Evolutionary conservation across 108 stramenopile species (phyloP), one percentile per base, ranked within the genome.

Genomic region (Mayamaea pseudoterrestris): DNA sequence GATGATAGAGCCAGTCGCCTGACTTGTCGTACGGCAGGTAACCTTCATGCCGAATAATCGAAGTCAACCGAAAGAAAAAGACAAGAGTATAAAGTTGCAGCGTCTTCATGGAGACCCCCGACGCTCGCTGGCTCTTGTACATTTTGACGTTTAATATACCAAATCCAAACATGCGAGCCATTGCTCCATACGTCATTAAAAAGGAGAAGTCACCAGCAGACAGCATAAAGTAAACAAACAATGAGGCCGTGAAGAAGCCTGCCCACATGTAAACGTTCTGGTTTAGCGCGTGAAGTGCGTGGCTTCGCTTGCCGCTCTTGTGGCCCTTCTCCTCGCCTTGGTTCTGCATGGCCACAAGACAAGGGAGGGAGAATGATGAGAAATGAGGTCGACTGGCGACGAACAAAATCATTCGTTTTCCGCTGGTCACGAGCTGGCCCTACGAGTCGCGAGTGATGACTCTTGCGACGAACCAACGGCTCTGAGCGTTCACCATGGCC

Each of bases 11-110:
- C 94, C 94, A 97, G 61, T 97, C 96, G 30, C 98, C 98, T 21
- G 86, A 88, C 56, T 94, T 90, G 63, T 99, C 98, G 57, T 94
- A 99, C n/a, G 98, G 98, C 18, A 99, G 70, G 57, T 99, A 97
- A 14, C 98, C 98, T 63, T 97, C 93, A 69, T 96, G 93, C 30
- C 93, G 77, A 53, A 96, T 68, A 57, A 99, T 96, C 45, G 83
- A 84, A 14, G 93, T 78, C n/a, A 99, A 68, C 2, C 98, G 88
- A 37, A 83, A 83, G 57, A 89, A 81, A 61, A 93, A 97, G 13
- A 95, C 94, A 6, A 85, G 54, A 32, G 48, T 60, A 63, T 99
- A 99, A 22, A 93, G 58, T 61, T 99, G 86, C 69, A 97, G 47
- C 13, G 94, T 93, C 78, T 99, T 99, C 48, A 90, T 36, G 5